Base-by-base conservation (phyloP, 768 basidiomycete genomes). In the Dentipellis sp. region DNA sequence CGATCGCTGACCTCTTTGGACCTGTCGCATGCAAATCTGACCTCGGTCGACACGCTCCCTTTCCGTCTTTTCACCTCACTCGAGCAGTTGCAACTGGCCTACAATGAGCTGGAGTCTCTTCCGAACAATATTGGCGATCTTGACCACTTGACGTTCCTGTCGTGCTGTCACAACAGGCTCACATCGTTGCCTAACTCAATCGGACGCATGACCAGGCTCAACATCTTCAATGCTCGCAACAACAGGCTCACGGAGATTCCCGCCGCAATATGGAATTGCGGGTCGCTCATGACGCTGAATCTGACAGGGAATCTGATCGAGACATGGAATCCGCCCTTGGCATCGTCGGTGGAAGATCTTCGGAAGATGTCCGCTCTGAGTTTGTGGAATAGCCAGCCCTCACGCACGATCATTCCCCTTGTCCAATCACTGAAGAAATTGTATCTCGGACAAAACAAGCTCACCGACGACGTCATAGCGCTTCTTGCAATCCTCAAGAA, bases 81-180 rank as follows among this genome's bases (percentile, higher is more conserved):
- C 42, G 77, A 79, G 46, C 72, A 73, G 2, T 77, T 98, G 42
- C 81, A 80, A 56, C 75, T 99, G 53, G 85, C 94, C 67, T 83
- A 91, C 72, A 98, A 98, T 69, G 78, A 85, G 29, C 85, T 98
- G 64, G 84, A 84, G 5, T 74, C 80, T 8, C 79, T 98, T 17
- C 94, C 95, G 0, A 84, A 93, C 17, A 79, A 82, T 23, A 71
- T 98, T 7, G 90, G 88, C 46, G 78, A 84, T n/a, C 80, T 98
- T 45, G 72, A 68, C 23, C 78, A 79, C 56, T 80, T 99, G 37
- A 76, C 83, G 62, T 74, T 72, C 0, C 78, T 99, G 4, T 88
- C 88, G 12, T 91, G 91, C 65, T 88, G 90, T 14, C 90, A 97
- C 68, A 98, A 98, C 71, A 79, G 84, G 61, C 78, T 99, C 19